Conservation (phyloP, 495 filamentous ascomycete species). For the Umbilicaria muhlenbergii region DNA sequence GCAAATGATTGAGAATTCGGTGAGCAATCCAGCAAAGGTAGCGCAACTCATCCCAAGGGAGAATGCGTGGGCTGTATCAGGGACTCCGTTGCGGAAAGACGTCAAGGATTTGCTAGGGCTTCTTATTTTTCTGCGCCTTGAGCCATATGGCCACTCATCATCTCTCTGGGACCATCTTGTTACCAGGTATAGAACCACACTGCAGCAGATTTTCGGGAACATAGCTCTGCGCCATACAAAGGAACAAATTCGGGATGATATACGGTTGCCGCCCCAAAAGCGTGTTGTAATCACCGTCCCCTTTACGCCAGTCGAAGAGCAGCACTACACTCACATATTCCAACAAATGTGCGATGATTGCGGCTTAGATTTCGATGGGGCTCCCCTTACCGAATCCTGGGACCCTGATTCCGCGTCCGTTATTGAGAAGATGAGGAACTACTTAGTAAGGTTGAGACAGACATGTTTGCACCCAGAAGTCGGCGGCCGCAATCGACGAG, state of each 20-base stretch:
- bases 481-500: slow-evolving; percentile 48
- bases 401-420: slow-evolving; percentile 37
- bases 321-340: slow-evolving; percentile 62
- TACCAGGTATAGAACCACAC: slow-evolving; percentile 37
- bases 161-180: slow-evolving; percentile 54
- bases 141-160: slow-evolving; percentile 50
- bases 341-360: slow-evolving; percentile 54
- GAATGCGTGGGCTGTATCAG: slow-evolving; percentile 87
- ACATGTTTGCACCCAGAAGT: slow-evolving; percentile 77
- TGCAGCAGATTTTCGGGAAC: slow-evolving; percentile 46
- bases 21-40: slow-evolving; percentile 67
- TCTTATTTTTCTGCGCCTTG: slow-evolving; percentile 61
- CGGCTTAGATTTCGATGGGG: slow-evolving; percentile 47
- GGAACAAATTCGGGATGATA: slow-evolving; percentile 55
- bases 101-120: slow-evolving; percentile 54
- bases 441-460: slow-evolving; percentile 60
- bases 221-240: slow-evolving; percentile 82
- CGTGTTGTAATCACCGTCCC: slow-evolving; percentile 78
- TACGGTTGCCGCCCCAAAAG: slow-evolving; percentile 55
- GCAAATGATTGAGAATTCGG: slow-evolving; percentile 84
- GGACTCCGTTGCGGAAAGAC: slow-evolving; percentile 73
- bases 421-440: slow-evolving; percentile 52
- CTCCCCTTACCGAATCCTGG: slow-evolving; percentile 43
- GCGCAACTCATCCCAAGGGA: slow-evolving; percentile 65
- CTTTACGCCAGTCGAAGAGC: slow-evolving; percentile 76